These are phyloP conservation scores for Kernera saxatilis DNA, from an alignment of 345 rosid species.

Conservation along the genomic window DNA sequence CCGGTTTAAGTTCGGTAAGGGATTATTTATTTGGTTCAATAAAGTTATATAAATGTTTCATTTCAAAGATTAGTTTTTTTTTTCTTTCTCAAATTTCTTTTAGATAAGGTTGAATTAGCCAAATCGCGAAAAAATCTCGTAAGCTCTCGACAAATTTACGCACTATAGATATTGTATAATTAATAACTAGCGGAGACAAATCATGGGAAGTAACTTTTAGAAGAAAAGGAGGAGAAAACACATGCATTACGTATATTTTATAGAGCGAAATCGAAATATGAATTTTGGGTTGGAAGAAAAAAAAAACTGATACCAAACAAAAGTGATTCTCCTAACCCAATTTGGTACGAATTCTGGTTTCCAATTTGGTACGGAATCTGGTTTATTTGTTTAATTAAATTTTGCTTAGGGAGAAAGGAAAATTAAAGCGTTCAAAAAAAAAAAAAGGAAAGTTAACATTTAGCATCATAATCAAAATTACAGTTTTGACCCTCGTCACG, in stretches of 20 bases:
- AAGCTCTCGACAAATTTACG: too few relatives aligned
- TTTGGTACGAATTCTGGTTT: not conserved
- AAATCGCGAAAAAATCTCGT: not conserved
- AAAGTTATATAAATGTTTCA: too few relatives aligned
- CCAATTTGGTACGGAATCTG: too few relatives aligned
- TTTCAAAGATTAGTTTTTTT: too few relatives aligned
- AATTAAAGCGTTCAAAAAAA: not conserved
- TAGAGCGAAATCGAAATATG: not conserved
- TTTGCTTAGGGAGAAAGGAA: not conserved
- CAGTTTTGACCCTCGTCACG: not conserved
- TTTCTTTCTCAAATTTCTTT: too few relatives aligned
- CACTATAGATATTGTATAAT: not conserved
- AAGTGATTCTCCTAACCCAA: not conserved
- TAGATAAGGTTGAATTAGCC: not conserved
- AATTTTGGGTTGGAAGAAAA: not conserved
- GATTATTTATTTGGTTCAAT: not conserved
- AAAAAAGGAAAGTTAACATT: not conserved
- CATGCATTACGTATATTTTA: too few relatives aligned
- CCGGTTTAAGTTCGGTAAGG: not conserved
- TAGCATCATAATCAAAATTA: not conserved
- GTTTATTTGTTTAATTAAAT: not conserved
- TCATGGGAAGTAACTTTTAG: too few relatives aligned
- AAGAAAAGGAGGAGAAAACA: too few relatives aligned
- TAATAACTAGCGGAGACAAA: too few relatives aligned
- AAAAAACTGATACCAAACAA: not conserved